Evolutionary conservation across 2,329 filamentous ascomycete genomes (phyloP), one percentile per base, ranked within the genome.

Genomic region (Colletotrichum gigasporum): DNA sequence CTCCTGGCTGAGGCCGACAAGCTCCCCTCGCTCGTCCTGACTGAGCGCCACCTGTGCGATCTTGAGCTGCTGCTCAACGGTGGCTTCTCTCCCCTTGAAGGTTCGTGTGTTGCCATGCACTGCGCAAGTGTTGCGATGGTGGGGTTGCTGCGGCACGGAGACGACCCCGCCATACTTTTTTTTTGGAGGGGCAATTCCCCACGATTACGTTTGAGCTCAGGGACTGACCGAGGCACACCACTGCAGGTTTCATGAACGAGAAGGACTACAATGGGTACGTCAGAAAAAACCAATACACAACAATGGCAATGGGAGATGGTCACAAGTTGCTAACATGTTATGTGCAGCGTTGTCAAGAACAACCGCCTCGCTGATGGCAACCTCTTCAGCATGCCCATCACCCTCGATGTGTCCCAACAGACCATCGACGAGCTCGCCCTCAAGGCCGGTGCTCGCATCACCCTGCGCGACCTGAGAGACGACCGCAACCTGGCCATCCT

Each of bases 321-420:
- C 4, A 47, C n/a, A 24, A n/a, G 8, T 34, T 30, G 57, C 75
- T 81, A 74, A 78, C 70, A 64, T 24, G 34, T 6, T 26, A n/a
- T 35, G 52, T 63, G 34, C 75, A 96, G 94, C 68, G 96, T 99
- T 69, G 94, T 97, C 70, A 90, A 91, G 79, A 88, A 95, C 72
- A 90, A 92, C 83, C 92, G 96, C 72, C 91, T 99, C 63, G 89
- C 89, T 63, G 90, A 93, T 81, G 96, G 96, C 77, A 90, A 90
- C 76, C 91, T 99, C 73, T 98, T 98, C 84, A 92, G 89, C 80
- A 99, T 99, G 82, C 96, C 96, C 74, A 98, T 99, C 80, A 96
- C 92, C 72, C 90, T 99, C 70, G 96, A 99, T 78, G 84, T 96
- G 67, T 88, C 86, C 69, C 84, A 93, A 77, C 81, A 90, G 74